phyloP scores from a whole-genome alignment of 1,139 yeast genomes.

The Candida tunisiensis region DNA sequence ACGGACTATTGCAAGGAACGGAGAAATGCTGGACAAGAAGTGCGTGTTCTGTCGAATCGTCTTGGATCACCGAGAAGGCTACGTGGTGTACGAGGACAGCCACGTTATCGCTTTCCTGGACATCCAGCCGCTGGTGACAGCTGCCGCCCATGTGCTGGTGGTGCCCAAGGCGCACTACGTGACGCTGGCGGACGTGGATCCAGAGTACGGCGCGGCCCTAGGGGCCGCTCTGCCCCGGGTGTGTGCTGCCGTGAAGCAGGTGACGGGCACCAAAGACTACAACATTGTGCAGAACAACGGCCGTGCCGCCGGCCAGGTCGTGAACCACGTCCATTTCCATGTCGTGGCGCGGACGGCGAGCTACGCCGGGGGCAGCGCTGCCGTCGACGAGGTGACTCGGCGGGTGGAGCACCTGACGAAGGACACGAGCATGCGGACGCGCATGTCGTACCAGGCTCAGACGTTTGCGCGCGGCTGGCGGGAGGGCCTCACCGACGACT shows the following conservation, averaged over 20 bases:
- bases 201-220: slow-evolving; percentile 45
- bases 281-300: slow-evolving; percentile 81
- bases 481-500: slow-evolving; percentile 1
- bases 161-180: slow-evolving; percentile 76
- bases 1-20: too few relatives aligned
- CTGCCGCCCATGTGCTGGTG: slow-evolving; percentile 57
- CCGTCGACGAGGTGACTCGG: slow-evolving; percentile 1
- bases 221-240: slow-evolving; percentile 54
- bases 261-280: slow-evolving; percentile 56
- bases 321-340: slow-evolving; percentile 85
- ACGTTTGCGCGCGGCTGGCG: slow-evolving; percentile 6
- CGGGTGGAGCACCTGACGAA: slow-evolving; percentile 2
- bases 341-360: slow-evolving; percentile 11
- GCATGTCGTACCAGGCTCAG: slow-evolving; percentile 5
- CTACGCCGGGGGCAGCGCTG: slow-evolving; percentile 2
- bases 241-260: slow-evolving; percentile 35
- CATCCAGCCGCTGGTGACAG: slow-evolving; percentile 46
- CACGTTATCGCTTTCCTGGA: slow-evolving; percentile 43
- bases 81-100: slow-evolving; percentile 11
- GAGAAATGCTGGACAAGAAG: slow-evolving; percentile 27
- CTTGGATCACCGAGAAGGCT: too few relatives aligned
- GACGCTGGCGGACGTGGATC: slow-evolving; percentile 57
- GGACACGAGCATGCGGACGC: slow-evolving; percentile 2
- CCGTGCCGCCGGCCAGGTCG: slow-evolving; percentile 71
- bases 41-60: too few relatives aligned